phyloP scores from a whole-genome alignment of 164 flowering plant species.

The Vitis riparia region DNA sequence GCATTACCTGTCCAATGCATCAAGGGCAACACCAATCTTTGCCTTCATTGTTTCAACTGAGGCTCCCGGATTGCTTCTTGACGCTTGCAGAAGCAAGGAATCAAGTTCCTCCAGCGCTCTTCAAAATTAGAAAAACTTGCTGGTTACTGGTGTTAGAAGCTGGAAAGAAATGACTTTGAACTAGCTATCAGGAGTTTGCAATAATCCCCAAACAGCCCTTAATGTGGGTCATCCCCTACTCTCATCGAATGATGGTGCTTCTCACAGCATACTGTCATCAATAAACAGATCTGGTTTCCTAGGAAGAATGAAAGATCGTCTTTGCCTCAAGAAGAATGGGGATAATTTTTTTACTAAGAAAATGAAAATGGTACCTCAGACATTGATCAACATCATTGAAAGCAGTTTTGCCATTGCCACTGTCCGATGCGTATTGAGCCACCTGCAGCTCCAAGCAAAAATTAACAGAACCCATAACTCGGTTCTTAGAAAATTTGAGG shows the following conservation, averaged over 20 bases:
- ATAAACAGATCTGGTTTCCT: no score
- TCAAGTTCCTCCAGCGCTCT: conserved; percentile 94
- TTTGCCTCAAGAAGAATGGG: no score
- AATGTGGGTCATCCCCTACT: no score
- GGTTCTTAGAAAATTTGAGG: no score
- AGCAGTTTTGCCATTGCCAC: conserved; percentile 74
- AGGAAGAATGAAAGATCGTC: no score
- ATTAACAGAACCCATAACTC: conserved; percentile 2
- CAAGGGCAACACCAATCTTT: conserved; percentile 51
- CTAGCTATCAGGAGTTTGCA: background rate
- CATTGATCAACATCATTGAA: conserved; percentile 71
- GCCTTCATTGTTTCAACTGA: conserved; percentile 65
- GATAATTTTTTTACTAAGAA: background rate
- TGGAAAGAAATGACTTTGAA: background rate
- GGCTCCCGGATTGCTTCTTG: conserved; percentile 67
- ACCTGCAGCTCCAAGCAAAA: conserved; percentile 53
- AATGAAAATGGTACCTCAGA: conserved; percentile 59
- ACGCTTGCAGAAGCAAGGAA: conserved; percentile 74
- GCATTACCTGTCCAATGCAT: conserved; percentile 70
- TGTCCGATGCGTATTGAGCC: conserved; percentile 91
- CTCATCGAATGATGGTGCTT: no score
- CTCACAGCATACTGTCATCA: no score
- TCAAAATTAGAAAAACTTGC: conserved; percentile 5
- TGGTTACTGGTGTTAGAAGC: conserved; percentile 1
- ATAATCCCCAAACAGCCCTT: background rate